Evolutionary conservation across 1,139 yeast genomes (phyloP), one percentile per base, ranked within the genome.

Genomic region (Suhomyces bolitotheri): DNA sequence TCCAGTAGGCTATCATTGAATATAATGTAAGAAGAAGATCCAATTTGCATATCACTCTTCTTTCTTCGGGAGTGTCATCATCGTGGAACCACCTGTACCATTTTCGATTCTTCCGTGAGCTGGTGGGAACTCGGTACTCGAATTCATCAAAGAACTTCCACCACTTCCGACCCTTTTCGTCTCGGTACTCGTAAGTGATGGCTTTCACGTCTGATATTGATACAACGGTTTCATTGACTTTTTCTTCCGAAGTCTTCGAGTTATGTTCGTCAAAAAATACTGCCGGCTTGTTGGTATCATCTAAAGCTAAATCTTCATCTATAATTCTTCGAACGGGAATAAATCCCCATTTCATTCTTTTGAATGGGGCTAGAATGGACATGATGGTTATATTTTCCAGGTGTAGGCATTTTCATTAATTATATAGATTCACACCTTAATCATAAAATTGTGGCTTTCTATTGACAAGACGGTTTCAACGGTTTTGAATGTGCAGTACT

Each of bases 81-180:
- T 73, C 74, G 44, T 76, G 75, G 45, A 75, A 80, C 86, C 87
- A 80, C 38, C 71, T 66, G 48, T 67, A 79, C 80, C 80, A 78
- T 47, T 68, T 72, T 43, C 70, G 72, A 19, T 53, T 55, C 4
- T 51, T 39, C 21, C 70, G 61, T n/a, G 58, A 50, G 5, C 50
- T 43, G 21, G 58, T 59, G 37, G 61, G 69, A 27, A 66, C 57
- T 33, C 84, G 62, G 48, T 78, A 78, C 50, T 78, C 84, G 37
- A 71, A 76, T 49, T 78, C 83, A 50, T 78, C 78, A 39, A 74
- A 79, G 47, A 68, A 78, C 37, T 71, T 75, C 72, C 73, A 79
- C 83, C 85, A 78, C 33, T 69, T 71, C 33, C 84, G 68, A 38
- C 71, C 63, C 4, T 78, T 74, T 52, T 80, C 87, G 53, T 78